Evolutionary conservation across 2,329 filamentous ascomycete genomes (phyloP).

Genomic region (Fusarium papillatum): DNA sequence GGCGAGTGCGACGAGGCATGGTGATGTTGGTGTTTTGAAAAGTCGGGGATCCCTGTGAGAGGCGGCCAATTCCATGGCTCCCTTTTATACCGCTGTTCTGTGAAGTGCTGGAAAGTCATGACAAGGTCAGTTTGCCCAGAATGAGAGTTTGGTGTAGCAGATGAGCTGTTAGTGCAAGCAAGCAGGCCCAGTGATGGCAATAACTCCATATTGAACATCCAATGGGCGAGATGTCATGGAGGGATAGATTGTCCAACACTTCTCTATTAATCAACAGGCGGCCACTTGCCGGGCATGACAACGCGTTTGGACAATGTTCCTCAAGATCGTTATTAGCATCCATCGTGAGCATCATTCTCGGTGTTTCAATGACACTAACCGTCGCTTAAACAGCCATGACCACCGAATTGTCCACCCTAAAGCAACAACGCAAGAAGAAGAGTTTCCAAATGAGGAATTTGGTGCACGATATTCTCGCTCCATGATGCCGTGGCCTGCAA

Average conservation of each 20-base stretch:
- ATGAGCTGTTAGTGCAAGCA: neutral
- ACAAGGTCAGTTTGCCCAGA: conserved; percentile 9
- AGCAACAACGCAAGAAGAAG: neutral
- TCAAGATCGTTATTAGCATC: neutral
- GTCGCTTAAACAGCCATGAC: neutral
- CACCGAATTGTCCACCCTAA: neutral
- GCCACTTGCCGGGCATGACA: no score
- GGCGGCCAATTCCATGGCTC: neutral
- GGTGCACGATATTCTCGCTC: neutral
- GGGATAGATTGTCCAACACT: neutral
- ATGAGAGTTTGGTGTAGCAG: neutral
- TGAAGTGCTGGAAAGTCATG: neutral
- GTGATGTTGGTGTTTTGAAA: neutral
- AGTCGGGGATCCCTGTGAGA: neutral
- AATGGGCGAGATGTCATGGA: neutral
- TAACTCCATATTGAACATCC: neutral
- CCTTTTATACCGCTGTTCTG: conserved; percentile 16
- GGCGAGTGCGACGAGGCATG: conserved; percentile 4
- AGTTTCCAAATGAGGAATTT: neutral
- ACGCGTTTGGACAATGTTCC: neutral
- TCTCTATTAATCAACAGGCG: neutral
- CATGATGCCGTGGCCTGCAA: neutral
- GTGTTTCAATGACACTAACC: neutral
- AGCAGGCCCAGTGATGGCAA: neutral
- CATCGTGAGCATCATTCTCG: neutral